Percentiles rank a stretch among this genome's conserved stretches.
phyloP scores from a whole-genome alignment of 2,329 filamentous ascomycete genomes.

The Verticillium nubilum region DNA sequence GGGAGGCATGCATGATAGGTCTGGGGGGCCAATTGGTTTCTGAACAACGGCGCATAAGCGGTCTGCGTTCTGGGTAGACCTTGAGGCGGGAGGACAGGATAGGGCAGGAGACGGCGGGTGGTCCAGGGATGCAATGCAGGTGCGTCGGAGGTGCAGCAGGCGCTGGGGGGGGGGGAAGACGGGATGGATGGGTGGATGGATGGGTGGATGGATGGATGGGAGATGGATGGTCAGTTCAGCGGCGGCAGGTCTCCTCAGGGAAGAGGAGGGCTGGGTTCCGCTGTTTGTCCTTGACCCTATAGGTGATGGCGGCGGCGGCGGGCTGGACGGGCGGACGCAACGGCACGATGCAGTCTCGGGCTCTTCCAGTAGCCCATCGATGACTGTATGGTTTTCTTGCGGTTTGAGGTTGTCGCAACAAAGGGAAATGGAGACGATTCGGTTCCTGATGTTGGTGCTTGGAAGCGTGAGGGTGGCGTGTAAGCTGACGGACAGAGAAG shows the following conservation, averaged over 20 bases:
- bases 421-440: not conserved
- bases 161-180: slow-evolving; percentile 16
- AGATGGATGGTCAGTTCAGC: not conserved
- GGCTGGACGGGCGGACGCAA: not conserved
- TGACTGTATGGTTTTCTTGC: not conserved
- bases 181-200: slow-evolving; percentile 11
- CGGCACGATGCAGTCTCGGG: not conserved
- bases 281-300: not conserved
- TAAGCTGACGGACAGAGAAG: not conserved
- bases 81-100: not conserved
- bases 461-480: not conserved
- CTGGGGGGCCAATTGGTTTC: slow-evolving; percentile 31
- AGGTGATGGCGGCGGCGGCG: not conserved
- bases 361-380: not conserved
- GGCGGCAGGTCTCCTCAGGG: not conserved
- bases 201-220: not conserved
- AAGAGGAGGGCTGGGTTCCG: not conserved
- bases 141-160: slow-evolving; percentile 12
- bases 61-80: slow-evolving; percentile 25
- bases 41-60: slow-evolving; percentile 25
- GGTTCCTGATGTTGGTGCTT: not conserved
- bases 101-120: slow-evolving; percentile 20
- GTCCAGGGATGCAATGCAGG: slow-evolving; percentile 25
- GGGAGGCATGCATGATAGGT: slow-evolving; percentile 43
- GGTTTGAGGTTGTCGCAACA: not conserved